Conservation (phyloP, 2,329 filamentous ascomycete species). For the Exophiala viscosa region DNA sequence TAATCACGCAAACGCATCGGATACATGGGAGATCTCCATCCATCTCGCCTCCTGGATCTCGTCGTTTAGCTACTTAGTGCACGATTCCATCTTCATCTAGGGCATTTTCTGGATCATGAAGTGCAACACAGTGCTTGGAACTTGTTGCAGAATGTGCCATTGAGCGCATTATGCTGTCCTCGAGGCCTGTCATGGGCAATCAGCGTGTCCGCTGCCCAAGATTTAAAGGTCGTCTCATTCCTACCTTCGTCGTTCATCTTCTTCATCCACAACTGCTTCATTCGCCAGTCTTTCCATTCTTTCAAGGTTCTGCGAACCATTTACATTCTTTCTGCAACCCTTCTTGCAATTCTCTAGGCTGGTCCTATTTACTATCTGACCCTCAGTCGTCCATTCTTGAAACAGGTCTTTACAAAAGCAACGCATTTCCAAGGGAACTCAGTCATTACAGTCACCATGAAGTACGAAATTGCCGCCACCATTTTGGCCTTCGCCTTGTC, state of each 20-base stretch:
- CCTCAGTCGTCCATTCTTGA: background rate
- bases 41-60: background rate
- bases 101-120: background rate
- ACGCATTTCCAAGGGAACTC: background rate
- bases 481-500: slow-evolving; percentile 2
- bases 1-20: background rate
- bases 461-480: slow-evolving; percentile 5
- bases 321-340: background rate
- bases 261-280: background rate
- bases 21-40: background rate
- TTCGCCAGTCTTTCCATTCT: background rate
- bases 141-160: background rate
- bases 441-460: background rate
- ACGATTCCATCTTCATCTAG: slow-evolving; percentile 2
- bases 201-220: background rate
- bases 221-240: background rate
- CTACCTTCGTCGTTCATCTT: background rate
- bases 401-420: background rate
- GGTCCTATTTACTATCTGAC: background rate
- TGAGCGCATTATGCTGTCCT: background rate
- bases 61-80: background rate
- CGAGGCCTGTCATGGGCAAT: background rate
- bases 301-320: slow-evolving; percentile 6
- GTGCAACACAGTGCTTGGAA: slow-evolving; percentile 1
- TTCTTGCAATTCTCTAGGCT: background rate